Percentiles rank a stretch among this genome's conserved stretches.
phyloP scores from a whole-genome alignment of 805 yeast species.

The Barnettozyma populi region DNA sequence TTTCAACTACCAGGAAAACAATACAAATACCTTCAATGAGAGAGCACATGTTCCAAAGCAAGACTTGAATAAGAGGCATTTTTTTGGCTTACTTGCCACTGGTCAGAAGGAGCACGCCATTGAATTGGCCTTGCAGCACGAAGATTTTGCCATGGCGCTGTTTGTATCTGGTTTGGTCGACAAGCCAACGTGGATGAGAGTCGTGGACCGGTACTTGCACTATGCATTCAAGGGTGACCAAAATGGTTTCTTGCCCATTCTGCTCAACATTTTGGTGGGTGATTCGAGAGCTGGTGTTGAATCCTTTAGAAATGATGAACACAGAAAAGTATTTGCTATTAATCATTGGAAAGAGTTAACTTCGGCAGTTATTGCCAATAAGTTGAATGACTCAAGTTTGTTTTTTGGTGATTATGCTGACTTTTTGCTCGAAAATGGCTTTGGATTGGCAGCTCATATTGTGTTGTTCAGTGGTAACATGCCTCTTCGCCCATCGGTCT shows the following conservation, averaged over 20 bases:
- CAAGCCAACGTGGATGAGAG: slow-evolving; percentile 49
- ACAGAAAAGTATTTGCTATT: slow-evolving; percentile 44
- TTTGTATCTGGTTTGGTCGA: slow-evolving; percentile 64
- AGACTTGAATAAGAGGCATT: slow-evolving; percentile 24
- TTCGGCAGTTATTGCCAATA: slow-evolving; percentile 34
- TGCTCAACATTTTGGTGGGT: slow-evolving; percentile 63
- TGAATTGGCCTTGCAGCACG: slow-evolving; percentile 50
- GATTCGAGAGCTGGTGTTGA: slow-evolving; percentile 47
- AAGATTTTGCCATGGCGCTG: slow-evolving; percentile 76
- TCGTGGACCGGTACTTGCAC: slow-evolving; percentile 52
- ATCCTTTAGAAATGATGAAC: slow-evolving; percentile 36
- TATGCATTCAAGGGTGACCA: slow-evolving; percentile 40
- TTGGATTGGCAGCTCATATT: slow-evolving; percentile 35
- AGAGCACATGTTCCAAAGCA: slow-evolving; percentile 14
- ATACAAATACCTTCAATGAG: slow-evolving; percentile 1
- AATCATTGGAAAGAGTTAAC: slow-evolving; percentile 47
- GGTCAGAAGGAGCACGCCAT: slow-evolving; percentile 71
- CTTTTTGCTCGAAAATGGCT: slow-evolving; percentile 34
- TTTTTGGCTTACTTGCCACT: slow-evolving; percentile 56
- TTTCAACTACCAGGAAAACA: slow-evolving; percentile 15
- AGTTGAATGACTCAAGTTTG: slow-evolving; percentile 27
- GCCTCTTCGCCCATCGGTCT: slow-evolving; percentile 31
- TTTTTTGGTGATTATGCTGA: slow-evolving; percentile 49
- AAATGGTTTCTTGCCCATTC: slow-evolving; percentile 42
- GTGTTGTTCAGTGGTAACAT: slow-evolving; percentile 43